Conservation (phyloP, 1,139 yeast genomes). For the Yamadazyma epiphylla region DNA sequence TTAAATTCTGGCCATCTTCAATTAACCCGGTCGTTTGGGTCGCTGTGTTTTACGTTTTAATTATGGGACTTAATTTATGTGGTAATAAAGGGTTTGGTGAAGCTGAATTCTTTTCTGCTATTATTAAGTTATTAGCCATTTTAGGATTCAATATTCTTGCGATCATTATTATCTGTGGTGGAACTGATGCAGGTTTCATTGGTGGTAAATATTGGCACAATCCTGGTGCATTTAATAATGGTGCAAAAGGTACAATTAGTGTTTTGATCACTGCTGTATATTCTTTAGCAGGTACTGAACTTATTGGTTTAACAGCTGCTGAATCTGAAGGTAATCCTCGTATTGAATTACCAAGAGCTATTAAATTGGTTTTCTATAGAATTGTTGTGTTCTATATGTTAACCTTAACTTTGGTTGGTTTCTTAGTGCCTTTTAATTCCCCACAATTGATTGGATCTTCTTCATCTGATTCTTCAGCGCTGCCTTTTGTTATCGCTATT, state of each 20-base stretch:
- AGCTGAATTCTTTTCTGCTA: slow-evolving; percentile 59
- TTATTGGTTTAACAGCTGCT: slow-evolving; percentile 39
- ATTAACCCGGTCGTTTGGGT: slow-evolving; percentile 68
- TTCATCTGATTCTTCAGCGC: slow-evolving; percentile 28
- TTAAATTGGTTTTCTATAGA: slow-evolving; percentile 43
- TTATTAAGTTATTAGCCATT: slow-evolving; percentile 59
- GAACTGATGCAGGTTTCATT: slow-evolving; percentile 51
- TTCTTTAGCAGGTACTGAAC: slow-evolving; percentile 44
- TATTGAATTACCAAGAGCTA: slow-evolving; percentile 37
- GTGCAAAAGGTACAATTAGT: slow-evolving; percentile 50
- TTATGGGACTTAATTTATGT: slow-evolving; percentile 52
- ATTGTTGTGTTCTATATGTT: slow-evolving; percentile 38
- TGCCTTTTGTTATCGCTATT: slow-evolving; percentile 45
- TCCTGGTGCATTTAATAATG: slow-evolving; percentile 63
- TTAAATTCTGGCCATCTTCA: slow-evolving; percentile 57
- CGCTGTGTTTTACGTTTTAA: slow-evolving; percentile 55
- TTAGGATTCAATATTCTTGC: slow-evolving; percentile 70
- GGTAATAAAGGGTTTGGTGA: slow-evolving; percentile 67
- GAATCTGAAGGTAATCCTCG: slow-evolving; percentile 38
- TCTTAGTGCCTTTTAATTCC: slow-evolving; percentile 34
- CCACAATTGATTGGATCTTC: slow-evolving; percentile 27
- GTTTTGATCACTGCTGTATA: slow-evolving; percentile 42
- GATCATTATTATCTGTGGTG: slow-evolving; percentile 65
- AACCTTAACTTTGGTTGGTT: slow-evolving; percentile 38
- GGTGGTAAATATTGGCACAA: slow-evolving; percentile 55